Evolutionary conservation across 768 basidiomycete species (phyloP).

Genomic region (Hortiboletus flavorubellus): DNA sequence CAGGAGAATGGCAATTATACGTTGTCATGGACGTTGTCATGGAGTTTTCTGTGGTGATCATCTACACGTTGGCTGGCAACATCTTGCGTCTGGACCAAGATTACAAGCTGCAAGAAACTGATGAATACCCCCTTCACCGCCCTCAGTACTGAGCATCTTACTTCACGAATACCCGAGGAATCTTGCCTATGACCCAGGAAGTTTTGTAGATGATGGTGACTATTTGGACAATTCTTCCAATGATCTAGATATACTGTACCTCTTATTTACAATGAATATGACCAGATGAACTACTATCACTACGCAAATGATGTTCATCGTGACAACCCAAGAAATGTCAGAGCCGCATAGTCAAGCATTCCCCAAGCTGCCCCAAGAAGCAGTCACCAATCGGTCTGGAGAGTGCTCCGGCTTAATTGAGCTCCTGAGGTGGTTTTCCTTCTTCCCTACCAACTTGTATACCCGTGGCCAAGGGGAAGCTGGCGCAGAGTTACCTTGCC

Average conservation of each 20-base stretch:
- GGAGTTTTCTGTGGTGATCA: constrained; percentile 50
- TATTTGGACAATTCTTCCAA: neutral
- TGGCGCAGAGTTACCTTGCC: constrained; percentile 56
- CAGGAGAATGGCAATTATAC: constrained; percentile 57
- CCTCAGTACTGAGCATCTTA: constrained; percentile 16
- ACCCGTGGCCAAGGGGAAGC: constrained; percentile 47
- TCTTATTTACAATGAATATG: neutral
- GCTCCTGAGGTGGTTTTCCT: constrained; percentile 35
- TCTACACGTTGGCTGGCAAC: constrained; percentile 38
- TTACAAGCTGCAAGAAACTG: constrained; percentile 20
- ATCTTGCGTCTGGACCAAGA: constrained; percentile 32
- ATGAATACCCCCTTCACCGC: constrained; percentile 38
- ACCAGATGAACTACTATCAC: neutral
- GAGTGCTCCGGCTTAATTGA: constrained; percentile 83
- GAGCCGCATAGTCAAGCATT: constrained; percentile 77
- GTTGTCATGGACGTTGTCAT: constrained; percentile 56
- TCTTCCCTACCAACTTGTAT: constrained; percentile 46
- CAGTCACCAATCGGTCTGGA: constrained; percentile 40
- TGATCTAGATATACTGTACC: neutral
- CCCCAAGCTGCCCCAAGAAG: constrained; percentile 40
- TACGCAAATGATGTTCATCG: neutral
- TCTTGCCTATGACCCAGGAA: neutral
- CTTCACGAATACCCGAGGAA: neutral
- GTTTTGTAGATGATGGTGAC: neutral
- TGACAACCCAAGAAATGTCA: constrained; percentile 37